Conservation (phyloP, 2,329 filamentous ascomycete species). For the Paracamarosporium sp. region DNA sequence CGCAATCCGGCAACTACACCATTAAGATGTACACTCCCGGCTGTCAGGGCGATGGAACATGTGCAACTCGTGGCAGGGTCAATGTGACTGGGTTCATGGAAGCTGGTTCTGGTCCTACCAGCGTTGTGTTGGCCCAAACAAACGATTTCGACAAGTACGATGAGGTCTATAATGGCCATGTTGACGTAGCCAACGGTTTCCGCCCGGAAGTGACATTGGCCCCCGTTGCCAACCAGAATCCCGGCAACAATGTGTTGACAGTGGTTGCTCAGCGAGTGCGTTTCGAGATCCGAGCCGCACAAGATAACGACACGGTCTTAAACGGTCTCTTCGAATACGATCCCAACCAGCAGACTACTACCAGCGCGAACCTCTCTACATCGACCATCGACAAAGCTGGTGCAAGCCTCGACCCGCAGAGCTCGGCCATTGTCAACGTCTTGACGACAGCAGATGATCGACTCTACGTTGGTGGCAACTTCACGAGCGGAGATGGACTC, state of each 20-base stretch:
- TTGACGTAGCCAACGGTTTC: conserved; percentile 81
- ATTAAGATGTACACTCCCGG: conserved; percentile 93
- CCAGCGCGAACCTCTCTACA: conserved; percentile 70
- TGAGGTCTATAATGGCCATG: conserved; percentile 82
- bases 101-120: conserved; percentile 51
- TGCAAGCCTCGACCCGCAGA: conserved; percentile 64
- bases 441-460: conserved; percentile 68
- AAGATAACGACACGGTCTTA: conserved; percentile 79
- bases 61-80: conserved; percentile 76
- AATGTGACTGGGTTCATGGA: conserved; percentile 78
- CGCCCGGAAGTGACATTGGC: conserved; percentile 80
- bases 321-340: conserved; percentile 93
- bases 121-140: conserved; percentile 79
- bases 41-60: conserved; percentile 80
- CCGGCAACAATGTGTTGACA: conserved; percentile 61
- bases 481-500: conserved; percentile 65
- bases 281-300: conserved; percentile 67
- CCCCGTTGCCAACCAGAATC: conserved; percentile 67
- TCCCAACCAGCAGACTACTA: conserved; percentile 63
- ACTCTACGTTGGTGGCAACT: conserved; percentile 83
- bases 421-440: conserved; percentile 72
- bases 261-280: conserved; percentile 90
- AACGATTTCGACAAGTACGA: conserved; percentile 98
- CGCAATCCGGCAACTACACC: conserved; percentile 88
- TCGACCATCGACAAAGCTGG: conserved; percentile 82